phyloP scores from a whole-genome alignment of 805 yeast species.

The Schwanniomyces occidentalis region DNA sequence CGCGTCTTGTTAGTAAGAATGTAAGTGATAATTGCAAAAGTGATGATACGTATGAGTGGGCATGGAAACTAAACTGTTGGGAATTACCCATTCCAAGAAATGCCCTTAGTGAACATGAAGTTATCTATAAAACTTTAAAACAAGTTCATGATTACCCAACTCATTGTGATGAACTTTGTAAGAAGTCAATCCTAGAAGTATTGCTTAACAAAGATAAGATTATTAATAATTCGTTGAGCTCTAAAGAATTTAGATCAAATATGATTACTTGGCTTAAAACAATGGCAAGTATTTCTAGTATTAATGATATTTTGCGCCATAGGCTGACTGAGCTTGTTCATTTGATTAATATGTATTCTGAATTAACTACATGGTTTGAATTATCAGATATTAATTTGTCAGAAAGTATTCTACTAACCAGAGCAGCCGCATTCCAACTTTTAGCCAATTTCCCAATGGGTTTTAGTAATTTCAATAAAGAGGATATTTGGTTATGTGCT shows the following conservation, averaged over 20 bases:
- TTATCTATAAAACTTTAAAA: conserved; percentile 55
- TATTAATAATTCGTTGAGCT: conserved; percentile 10
- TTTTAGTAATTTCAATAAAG: conserved; percentile 1
- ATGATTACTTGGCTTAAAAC: conserved; percentile 23
- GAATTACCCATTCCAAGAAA: conserved; percentile 53
- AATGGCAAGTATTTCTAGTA: conserved; percentile 25
- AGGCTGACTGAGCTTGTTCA: conserved; percentile 8
- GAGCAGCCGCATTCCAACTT: conserved; percentile 41
- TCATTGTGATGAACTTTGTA: conserved; percentile 14
- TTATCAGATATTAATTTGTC: conserved; percentile 30
- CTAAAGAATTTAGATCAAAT: conserved; percentile 15
- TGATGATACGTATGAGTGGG: conserved; percentile 52
- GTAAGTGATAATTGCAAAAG: conserved; percentile 3
- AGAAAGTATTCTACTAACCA: conserved; percentile 46
- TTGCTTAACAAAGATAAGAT: conserved; percentile 12
- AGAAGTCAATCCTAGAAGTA: conserved; percentile 18
- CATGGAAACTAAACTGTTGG: conserved; percentile 82
- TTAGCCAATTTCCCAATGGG: conserved; percentile 12
- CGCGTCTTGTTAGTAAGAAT: conserved; percentile 44
- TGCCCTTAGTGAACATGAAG: conserved; percentile 40
- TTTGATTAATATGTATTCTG: conserved; percentile 12
- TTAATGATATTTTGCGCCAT: conserved; percentile 14
- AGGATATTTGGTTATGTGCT: conserved; percentile 21
- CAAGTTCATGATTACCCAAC: conserved; percentile 38
- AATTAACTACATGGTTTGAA: conserved; percentile 38